Base-by-base conservation (phyloP, 2,329 filamentous ascomycete species). In the Plectosphaerella sp. region DNA sequence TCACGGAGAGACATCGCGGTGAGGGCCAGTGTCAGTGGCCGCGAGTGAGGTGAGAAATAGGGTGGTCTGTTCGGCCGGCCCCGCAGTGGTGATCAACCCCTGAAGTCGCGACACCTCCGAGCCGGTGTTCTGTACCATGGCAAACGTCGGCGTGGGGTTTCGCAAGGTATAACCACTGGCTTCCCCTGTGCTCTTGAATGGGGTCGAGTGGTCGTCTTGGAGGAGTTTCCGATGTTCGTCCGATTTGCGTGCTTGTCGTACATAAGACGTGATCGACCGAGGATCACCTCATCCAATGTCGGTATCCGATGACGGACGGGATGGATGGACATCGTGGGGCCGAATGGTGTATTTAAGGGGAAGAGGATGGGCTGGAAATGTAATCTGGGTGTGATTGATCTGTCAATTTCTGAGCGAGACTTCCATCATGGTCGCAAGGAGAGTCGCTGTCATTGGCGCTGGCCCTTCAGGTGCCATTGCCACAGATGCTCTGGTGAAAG, bases 391-490 rank as follows among this genome's bases (percentile, higher is more conserved):
- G 22, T 3, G 22, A 3, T 22, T 22, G 22, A 22, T n/a, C 22
- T 3, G 22, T 22, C 22, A 22, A 22, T 22, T 5, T 22, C 22
- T 22, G 22, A 22, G 22, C 14, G 12, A 39, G n/a, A 12, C 36
- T 37, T 16, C 16, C 15, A 24, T 11, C 25, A 48, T 48, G 46
- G 11, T 14, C 5, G 28, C 11, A 28, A 48, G 22, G 36, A 20
- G 28, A 48, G 73, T 84, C 7, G 81, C 80, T 35, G 72, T 84
- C 4, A 80, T 84, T 55, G 80, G 81, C 11, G 73, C 80, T 1
- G 80, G 81, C 2, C 81, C 81, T 1, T 71, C 78, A 1, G 81
- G 81, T 2, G 78, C 78, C 16, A 83, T 83, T 54, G 65, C 79
- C 1, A 73, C 82, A 3, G 79, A 84, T 66, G 79, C 80, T 3